Evolutionary conservation across 371 early-diverging fungal genomes (phyloP).

Genomic region (Choanephora cucurbitarum): DNA sequence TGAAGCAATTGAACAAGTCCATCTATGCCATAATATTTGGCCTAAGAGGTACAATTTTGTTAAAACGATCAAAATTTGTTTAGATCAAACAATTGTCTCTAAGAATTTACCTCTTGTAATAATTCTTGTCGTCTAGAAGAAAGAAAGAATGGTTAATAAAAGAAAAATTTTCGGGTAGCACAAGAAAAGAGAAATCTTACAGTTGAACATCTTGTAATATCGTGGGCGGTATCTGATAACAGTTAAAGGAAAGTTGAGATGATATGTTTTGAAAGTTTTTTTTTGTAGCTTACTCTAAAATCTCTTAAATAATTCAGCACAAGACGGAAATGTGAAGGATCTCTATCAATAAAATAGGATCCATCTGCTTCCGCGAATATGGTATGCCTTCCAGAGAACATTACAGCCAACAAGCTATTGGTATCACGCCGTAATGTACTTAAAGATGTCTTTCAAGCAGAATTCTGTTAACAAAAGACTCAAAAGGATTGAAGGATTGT

Average conservation of each 20-base stretch:
- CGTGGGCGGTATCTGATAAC: slow-evolving; percentile 29
- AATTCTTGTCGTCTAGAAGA: slow-evolving; percentile 33
- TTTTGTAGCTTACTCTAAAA: slow-evolving; percentile 26
- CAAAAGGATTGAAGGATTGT: too few relatives aligned
- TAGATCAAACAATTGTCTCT: neutral
- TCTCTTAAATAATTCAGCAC: slow-evolving; percentile 41
- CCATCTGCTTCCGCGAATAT: slow-evolving; percentile 37
- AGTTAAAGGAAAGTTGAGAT: neutral
- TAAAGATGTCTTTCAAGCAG: slow-evolving; percentile 37
- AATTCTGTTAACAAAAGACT: too few relatives aligned
- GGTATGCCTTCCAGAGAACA: slow-evolving; percentile 46
- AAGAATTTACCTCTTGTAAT: slow-evolving; percentile 38
- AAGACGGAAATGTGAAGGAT: slow-evolving; percentile 39
- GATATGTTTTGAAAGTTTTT: neutral
- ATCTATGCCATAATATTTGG: slow-evolving; percentile 44
- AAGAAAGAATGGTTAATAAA: neutral
- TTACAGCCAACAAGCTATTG: slow-evolving; percentile 40
- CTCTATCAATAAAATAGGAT: slow-evolving; percentile 47
- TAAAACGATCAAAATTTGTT: too few relatives aligned
- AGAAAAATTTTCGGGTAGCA: neutral
- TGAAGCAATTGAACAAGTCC: slow-evolving; percentile 27
- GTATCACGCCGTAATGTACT: slow-evolving; percentile 39
- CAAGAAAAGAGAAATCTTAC: slow-evolving; percentile 19
- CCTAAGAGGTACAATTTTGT: too few relatives aligned
- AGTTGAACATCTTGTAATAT: slow-evolving; percentile 32